Percentiles rank a stretch among this genome's conserved stretches.
phyloP scores from a whole-genome alignment of 2,329 filamentous ascomycete species.

The Iodosphaeria phyllophila region DNA sequence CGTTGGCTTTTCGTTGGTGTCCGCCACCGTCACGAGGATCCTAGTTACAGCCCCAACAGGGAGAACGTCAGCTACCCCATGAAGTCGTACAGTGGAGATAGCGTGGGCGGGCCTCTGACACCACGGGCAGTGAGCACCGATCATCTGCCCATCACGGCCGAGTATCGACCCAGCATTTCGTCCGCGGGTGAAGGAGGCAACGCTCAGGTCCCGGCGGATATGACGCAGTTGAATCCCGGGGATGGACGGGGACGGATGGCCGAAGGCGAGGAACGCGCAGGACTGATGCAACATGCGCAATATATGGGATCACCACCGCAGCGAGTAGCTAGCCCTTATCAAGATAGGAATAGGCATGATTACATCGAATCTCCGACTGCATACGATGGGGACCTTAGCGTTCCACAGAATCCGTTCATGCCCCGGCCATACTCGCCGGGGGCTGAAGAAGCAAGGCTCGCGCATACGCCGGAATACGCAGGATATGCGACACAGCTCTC shows the following conservation, averaged over 20 bases:
- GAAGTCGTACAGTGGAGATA: slow-evolving; percentile 9
- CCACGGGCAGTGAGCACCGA: slow-evolving; percentile 16
- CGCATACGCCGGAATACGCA: not conserved
- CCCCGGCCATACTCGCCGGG: slow-evolving; percentile 5
- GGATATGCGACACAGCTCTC: not conserved
- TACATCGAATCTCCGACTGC: slow-evolving; percentile 1
- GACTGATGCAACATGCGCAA: slow-evolving; percentile 24
- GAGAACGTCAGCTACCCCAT: slow-evolving; percentile 16
- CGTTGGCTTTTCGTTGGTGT: slow-evolving; percentile 67
- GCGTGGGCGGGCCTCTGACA: slow-evolving; percentile 2
- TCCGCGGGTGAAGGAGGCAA: slow-evolving; percentile 5
- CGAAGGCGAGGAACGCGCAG: slow-evolving; percentile 19
- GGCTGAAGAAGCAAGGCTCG: slow-evolving; percentile 3
- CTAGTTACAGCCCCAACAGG: slow-evolving; percentile 23
- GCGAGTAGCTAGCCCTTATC: slow-evolving; percentile 3
- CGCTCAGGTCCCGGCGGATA: not conserved
- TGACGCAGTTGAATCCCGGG: too few relatives aligned
- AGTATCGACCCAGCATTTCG: slow-evolving; percentile 18
- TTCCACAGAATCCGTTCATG: not conserved
- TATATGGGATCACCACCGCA: slow-evolving; percentile 8
- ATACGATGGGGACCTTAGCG: not conserved
- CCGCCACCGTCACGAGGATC: slow-evolving; percentile 35
- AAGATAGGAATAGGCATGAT: slow-evolving; percentile 1
- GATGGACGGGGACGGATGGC: slow-evolving; percentile 5
- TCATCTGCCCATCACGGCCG: slow-evolving; percentile 18